Conservation (phyloP, 139 green algal genomes). For the Prasinococcaceae sp. region DNA sequence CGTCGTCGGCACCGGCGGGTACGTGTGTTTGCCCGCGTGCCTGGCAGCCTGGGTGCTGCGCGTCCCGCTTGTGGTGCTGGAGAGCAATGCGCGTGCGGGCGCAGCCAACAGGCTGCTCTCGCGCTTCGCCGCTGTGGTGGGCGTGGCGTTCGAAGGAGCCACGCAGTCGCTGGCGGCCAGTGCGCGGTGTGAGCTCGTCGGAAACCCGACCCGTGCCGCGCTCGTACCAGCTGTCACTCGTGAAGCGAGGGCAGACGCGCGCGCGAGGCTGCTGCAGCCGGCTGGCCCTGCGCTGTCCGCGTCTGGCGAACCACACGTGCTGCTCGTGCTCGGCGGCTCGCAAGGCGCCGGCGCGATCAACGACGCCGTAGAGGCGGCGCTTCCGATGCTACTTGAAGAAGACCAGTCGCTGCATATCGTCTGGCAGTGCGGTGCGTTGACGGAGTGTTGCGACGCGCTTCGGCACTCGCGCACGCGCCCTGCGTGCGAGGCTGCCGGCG, state of each 20-base stretch:
- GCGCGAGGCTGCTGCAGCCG: neutral
- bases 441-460: neutral
- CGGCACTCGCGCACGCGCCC: neutral
- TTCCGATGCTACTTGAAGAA: neutral
- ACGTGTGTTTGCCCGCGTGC: constrained; percentile 31
- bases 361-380: constrained; percentile 6
- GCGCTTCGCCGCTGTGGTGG: constrained; percentile 16
- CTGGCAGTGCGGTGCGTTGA: constrained; percentile 22
- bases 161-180: neutral
- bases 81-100: constrained; percentile 33
- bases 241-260: neutral
- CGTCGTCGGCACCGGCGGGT: constrained; percentile 11
- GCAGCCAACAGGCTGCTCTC: constrained; percentile 28
- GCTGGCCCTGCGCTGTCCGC: neutral
- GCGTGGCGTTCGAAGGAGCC: constrained; percentile 24
- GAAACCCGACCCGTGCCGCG: constrained; percentile 18
- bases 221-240: neutral
- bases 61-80: constrained; percentile 26
- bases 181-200: constrained; percentile 8
- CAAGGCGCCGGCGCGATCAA: constrained; percentile 26
- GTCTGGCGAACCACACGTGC: constrained; percentile 6
- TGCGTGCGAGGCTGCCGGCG: neutral
- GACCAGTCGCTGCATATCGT: constrained; percentile 6
- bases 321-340: constrained; percentile 29
- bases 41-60: constrained; percentile 19